A percentile compares a stretch with the other conserved stretches of the same genome.
Conservation (phyloP, 2,329 filamentous ascomycete species). For the Sporothrix humicola region DNA sequence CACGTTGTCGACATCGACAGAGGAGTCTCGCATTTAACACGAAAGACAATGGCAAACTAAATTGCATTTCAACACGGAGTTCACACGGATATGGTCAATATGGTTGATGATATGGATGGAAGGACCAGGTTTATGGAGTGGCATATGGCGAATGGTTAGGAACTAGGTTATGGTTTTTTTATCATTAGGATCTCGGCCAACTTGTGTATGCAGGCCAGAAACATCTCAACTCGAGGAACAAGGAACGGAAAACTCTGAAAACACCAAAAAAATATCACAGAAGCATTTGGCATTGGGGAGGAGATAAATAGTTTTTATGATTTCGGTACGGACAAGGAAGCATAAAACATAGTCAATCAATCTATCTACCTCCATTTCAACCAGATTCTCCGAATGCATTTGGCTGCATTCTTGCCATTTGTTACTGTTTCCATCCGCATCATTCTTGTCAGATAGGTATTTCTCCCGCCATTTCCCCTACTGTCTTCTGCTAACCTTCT, state of each 20-base stretch:
- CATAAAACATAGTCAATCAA: slow-evolving; percentile 18
- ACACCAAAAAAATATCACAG: background rate
- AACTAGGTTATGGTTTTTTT: too few relatives aligned
- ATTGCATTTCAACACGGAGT: too few relatives aligned
- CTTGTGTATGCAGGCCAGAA: background rate
- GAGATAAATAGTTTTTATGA: slow-evolving; percentile 16
- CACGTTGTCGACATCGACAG: too few relatives aligned
- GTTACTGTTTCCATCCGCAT: background rate
- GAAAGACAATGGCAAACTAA: too few relatives aligned
- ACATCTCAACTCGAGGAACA: background rate
- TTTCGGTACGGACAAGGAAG: slow-evolving; percentile 9
- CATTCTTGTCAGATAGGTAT: too few relatives aligned
- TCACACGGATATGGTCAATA: too few relatives aligned
- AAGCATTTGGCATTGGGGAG: background rate
- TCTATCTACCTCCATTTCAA: background rate
- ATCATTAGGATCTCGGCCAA: background rate
- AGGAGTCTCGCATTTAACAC: too few relatives aligned
- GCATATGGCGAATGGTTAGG: too few relatives aligned
- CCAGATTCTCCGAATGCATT: background rate
- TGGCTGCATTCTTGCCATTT: background rate
- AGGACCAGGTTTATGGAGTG: too few relatives aligned
- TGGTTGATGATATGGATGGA: too few relatives aligned
- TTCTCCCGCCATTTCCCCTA: too few relatives aligned
- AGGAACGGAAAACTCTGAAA: background rate
- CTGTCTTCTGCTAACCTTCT: background rate